phyloP scores from a whole-genome alignment of 139 green algal genomes.

The Bryopsis sp. region DNA sequence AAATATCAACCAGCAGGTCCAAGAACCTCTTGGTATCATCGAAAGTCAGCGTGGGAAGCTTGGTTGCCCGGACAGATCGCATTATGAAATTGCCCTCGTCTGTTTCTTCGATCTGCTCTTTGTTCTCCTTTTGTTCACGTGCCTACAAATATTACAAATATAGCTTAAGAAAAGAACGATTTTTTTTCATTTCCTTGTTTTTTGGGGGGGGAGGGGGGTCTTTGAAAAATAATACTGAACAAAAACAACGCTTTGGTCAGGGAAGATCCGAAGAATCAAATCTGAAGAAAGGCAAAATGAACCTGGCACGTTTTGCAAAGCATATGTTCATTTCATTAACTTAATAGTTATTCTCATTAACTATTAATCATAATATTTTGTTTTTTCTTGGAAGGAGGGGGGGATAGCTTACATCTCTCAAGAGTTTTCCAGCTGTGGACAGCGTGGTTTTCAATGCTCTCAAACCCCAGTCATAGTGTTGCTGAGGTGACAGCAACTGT shows the following conservation, averaged over 20 bases:
- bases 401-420: constrained; percentile 40
- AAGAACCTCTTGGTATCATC: constrained; percentile 43
- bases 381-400: too few relatives aligned
- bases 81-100: constrained; percentile 54
- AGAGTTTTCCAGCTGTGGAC: constrained; percentile 45
- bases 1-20: constrained; percentile 35
- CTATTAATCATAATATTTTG: too few relatives aligned
- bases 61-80: constrained; percentile 55
- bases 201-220: too few relatives aligned
- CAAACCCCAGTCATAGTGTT: constrained; percentile 82
- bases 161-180: too few relatives aligned
- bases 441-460: constrained; percentile 45
- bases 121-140: too few relatives aligned
- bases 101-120: not conserved
- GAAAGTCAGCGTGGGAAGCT: constrained; percentile 65
- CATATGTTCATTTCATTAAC: not conserved
- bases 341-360: not conserved
- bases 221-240: too few relatives aligned
- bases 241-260: too few relatives aligned
- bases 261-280: too few relatives aligned
- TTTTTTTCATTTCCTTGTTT: too few relatives aligned
- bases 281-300: too few relatives aligned
- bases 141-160: too few relatives aligned
- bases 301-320: too few relatives aligned
- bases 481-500: constrained; percentile 55